Base-by-base conservation (phyloP, 768 basidiomycete genomes). In the Lepiota subincarnata region DNA sequence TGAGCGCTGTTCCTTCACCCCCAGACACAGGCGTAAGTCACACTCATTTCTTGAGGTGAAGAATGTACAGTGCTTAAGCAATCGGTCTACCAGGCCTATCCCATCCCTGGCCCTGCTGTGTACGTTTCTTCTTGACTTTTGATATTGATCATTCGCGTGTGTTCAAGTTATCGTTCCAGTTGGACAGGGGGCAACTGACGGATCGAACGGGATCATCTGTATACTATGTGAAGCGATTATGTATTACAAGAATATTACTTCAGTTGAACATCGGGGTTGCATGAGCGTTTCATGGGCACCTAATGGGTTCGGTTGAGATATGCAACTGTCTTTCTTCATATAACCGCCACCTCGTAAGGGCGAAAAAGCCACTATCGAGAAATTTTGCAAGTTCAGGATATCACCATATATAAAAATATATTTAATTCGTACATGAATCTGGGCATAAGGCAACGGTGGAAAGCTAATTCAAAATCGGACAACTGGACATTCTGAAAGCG, bases 81-180 rank as follows among this genome's bases (percentile, higher is more conserved):
- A 18, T 20, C 35, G 12, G 14, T 24, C 3, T 37, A 8, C 10
- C 53, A 67, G 62, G 47, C 66, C 24, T 77, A 77, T 50, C 70
- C 71, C 0, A 73, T 74, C 40, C 74, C 75, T 20, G 74, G 73
- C 6, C 73, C 74, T 13, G 59, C 71, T 39, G 69, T 74, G 69
- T 73, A 63, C 56, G 70, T 64, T 35, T 39, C 12, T 41, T 28
- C 8, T n/a, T 4, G 4, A n/a, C 24, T 55, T 31, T 7, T 14
- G 5, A 1, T 1, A 12, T 5, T 19, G n/a, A 11, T 11, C n/a
- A 26, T 5, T 28, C 5, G 19, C 10, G 6, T 36, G 6, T 36
- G 12, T 12, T 41, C 13, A 50, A 11, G 7, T 11, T 38, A 38
- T 19, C 16, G 3, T n/a, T 35, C 31, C 35, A 59, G 59, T 28